These are phyloP conservation scores for Elsinoe batatas DNA, from an alignment of 2,329 filamentous ascomycete species.

Conservation along the genomic window DNA sequence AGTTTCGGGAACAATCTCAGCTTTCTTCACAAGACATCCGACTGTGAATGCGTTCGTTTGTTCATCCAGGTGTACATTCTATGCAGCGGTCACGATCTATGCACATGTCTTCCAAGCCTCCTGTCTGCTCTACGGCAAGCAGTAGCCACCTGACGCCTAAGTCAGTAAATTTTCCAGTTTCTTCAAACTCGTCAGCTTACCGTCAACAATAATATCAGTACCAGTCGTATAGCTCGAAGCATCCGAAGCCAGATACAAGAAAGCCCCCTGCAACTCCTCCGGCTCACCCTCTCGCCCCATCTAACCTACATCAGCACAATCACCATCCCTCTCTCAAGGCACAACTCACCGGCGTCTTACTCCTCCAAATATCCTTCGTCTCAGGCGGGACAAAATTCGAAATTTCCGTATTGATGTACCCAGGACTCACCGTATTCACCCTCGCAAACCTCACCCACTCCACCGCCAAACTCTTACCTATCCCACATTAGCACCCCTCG, in stretches of 20 bases:
- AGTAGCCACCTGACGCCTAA: slow-evolving; percentile 1
- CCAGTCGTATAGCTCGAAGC: slow-evolving; percentile 76
- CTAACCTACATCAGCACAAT: not conserved
- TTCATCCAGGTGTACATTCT: too few relatives aligned
- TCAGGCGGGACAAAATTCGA: slow-evolving; percentile 54
- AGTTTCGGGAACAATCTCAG: not conserved
- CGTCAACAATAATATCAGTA: slow-evolving; percentile 56
- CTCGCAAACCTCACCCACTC: slow-evolving; percentile 70
- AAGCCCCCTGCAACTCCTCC: slow-evolving; percentile 72
- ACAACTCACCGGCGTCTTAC: slow-evolving; percentile 47
- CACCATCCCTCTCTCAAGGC: not conserved
- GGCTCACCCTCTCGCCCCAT: slow-evolving; percentile 66
- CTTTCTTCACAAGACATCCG: not conserved
- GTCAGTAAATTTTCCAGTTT: not conserved
- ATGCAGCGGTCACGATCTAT: too few relatives aligned
- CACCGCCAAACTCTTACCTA: slow-evolving; percentile 60
- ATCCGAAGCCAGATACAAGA: slow-evolving; percentile 71
- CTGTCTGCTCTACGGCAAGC: slow-evolving; percentile 1
- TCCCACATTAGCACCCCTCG: not conserved
- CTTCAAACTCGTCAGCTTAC: slow-evolving; percentile 45
- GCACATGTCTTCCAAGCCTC: too few relatives aligned
- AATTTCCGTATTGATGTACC: slow-evolving; percentile 68
- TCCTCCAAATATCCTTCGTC: slow-evolving; percentile 62
- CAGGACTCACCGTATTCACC: slow-evolving; percentile 59
- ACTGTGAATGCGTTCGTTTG: too few relatives aligned